Conservation (phyloP, 345 rosid species). For the Brassica nigra region DNA sequence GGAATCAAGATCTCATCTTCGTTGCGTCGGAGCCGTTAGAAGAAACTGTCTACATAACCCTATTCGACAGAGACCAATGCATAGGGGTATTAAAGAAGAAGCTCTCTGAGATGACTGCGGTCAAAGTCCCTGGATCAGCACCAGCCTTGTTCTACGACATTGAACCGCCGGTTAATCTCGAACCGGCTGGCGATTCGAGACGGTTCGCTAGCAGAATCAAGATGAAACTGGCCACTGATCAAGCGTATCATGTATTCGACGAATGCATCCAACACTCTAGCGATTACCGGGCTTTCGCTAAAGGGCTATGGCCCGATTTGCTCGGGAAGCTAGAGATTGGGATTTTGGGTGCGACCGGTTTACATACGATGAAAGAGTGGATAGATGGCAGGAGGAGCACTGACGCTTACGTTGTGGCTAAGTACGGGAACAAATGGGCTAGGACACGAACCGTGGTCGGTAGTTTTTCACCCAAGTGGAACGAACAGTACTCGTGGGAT, state of each 20-base stretch:
- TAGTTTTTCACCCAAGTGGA: conserved; percentile 22
- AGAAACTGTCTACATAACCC: neutral
- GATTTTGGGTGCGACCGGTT: conserved; percentile 17
- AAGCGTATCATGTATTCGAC: conserved; percentile 28
- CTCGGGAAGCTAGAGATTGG: conserved; percentile 30
- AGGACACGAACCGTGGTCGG: conserved; percentile 36
- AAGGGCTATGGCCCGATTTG: conserved; percentile 19
- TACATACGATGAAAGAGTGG: neutral
- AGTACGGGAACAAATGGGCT: conserved; percentile 35
- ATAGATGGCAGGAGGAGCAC: neutral
- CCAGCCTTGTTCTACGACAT: conserved; percentile 18
- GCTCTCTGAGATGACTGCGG: conserved; percentile 20
- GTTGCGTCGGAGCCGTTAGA: conserved; percentile 31
- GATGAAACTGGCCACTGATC: conserved; percentile 35
- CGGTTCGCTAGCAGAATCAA: conserved; percentile 26
- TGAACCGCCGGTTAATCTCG: neutral
- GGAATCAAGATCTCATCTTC: conserved; percentile 38
- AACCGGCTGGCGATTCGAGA: conserved; percentile 6
- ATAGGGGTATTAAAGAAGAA: conserved; percentile 12
- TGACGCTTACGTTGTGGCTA: conserved; percentile 24
- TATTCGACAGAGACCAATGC: conserved; percentile 4
- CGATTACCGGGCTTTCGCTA: conserved; percentile 22
- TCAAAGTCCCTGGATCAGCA: conserved; percentile 29
- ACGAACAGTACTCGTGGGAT: conserved; percentile 32
- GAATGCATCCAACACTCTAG: conserved; percentile 20